Conservation (phyloP, 1,139 yeast species). For the Kurtzmaniella quercitrusa region DNA sequence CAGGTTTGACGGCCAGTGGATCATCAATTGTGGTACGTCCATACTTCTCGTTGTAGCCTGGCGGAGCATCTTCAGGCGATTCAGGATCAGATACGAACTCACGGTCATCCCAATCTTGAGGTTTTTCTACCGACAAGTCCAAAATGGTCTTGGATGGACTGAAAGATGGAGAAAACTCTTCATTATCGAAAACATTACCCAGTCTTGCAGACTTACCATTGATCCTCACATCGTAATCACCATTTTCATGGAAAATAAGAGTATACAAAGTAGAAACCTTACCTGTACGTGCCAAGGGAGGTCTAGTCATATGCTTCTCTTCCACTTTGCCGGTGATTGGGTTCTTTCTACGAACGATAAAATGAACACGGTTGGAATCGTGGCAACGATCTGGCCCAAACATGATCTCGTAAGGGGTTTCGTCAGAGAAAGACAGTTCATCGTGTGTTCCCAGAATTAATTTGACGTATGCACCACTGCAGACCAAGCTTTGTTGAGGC, state of each 20-base stretch:
- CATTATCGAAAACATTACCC: conserved; percentile 54
- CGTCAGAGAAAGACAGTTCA: conserved; percentile 45
- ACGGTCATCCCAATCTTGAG: conserved; percentile 75
- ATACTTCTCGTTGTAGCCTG: conserved; percentile 68
- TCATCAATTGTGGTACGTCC: conserved; percentile 60
- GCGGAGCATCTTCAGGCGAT: conserved; percentile 57
- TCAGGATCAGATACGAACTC: conserved; percentile 64
- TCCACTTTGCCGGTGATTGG: conserved; percentile 54
- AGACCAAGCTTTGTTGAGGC: conserved; percentile 66
- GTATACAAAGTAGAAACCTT: conserved; percentile 69
- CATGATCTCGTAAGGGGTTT: conserved; percentile 78
- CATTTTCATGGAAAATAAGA: conserved; percentile 58
- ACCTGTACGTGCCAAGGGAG: conserved; percentile 63
- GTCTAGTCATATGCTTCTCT: conserved; percentile 63
- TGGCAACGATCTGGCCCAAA: conserved; percentile 97
- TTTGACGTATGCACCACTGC: conserved; percentile 90
- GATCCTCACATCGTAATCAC: conserved; percentile 72
- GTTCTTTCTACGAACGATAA: conserved; percentile 60
- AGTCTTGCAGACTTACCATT: conserved; percentile 71
- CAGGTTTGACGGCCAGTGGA: conserved; percentile 64
- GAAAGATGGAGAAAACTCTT: conserved; percentile 44
- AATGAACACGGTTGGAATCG: conserved; percentile 69
- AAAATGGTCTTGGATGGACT: conserved; percentile 59
- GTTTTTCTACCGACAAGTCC: conserved; percentile 63
- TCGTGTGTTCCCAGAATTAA: conserved; percentile 44